Base-by-base conservation (phyloP, 1,139 yeast species). In the Lodderomyces orthopsilosis region DNA sequence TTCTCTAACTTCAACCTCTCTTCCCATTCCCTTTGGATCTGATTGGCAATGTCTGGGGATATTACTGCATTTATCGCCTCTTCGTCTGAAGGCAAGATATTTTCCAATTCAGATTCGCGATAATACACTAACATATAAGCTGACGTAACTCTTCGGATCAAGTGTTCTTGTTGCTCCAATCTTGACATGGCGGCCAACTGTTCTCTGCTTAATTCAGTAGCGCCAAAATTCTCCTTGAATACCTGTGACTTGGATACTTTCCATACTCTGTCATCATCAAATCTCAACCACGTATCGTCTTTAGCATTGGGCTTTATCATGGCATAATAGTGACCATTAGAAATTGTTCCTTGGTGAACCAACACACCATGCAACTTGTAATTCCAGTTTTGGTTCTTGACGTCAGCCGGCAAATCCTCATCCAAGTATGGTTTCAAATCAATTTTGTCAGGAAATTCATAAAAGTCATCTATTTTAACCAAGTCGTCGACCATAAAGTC, bases 81-180 rank as follows among this genome's bases (percentile, higher is more conserved):
- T 14, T 81, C 84, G 17, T 72, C 67, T 0, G 75, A 78, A 6
- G 82, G 82, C 47, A 93, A 70, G 15, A 91, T 74, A 8, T 74
- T 75, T 2, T 71, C 72, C 39, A 83, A 65, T 34, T 77, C 77
- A 6, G 77, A 66, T 57, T 86, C 83, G 43, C 95, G 78, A 51
- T 91, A 79, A 60, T 93, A 93, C 2, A 93, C 98, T 66, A 93
- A 77, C 99, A 93, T 93, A 60, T 93, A 93, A 3, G 98, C 98
- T 41, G 95, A 88, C 0, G 97, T 90, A 38, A 88, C 93, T 43
- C 96, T 79, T 53, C 89, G 78, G 15, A 83, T 64, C 43, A 81
- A 68, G 52, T 83, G 82, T 42, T 76, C 84, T 51, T 79, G 83
- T 47, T 80, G 85, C 51, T 83, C 86, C 17, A 66, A 64, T 53